A percentile compares a stretch with the other conserved stretches of the same genome.
These are phyloP conservation scores for Euphorbia pulcherrima DNA, from an alignment of 345 rosid genomes.

Conservation along the genomic window DNA sequence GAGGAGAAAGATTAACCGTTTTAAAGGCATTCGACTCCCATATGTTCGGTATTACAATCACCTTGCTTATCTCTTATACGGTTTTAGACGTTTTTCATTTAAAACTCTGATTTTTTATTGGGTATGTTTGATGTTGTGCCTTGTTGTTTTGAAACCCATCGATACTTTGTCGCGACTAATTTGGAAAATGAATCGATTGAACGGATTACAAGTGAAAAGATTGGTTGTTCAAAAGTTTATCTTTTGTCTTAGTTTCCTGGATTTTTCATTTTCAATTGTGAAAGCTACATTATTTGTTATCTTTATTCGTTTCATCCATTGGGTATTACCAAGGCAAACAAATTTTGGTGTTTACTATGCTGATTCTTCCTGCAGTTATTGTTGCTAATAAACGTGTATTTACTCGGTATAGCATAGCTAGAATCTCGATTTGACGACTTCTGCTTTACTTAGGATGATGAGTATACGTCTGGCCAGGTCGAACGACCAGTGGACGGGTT, in stretches of 20 bases:
- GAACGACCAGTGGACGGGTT: too few relatives aligned
- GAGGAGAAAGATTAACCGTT: slow-evolving; percentile 25
- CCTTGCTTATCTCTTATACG: slow-evolving; percentile 15
- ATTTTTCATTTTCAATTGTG: too few relatives aligned
- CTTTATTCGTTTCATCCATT: too few relatives aligned
- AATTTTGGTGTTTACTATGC: too few relatives aligned
- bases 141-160: slow-evolving; percentile 13
- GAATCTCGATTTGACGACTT: too few relatives aligned
- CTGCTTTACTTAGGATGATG: too few relatives aligned
- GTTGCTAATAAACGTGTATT: too few relatives aligned
- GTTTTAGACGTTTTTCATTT: slow-evolving; percentile 18
- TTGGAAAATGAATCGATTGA: slow-evolving; percentile 14
- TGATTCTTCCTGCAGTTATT: too few relatives aligned
- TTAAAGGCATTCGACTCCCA: neutral
- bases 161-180: slow-evolving; percentile 22
- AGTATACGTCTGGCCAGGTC: too few relatives aligned
- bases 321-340: too few relatives aligned
- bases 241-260: neutral
- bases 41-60: slow-evolving; percentile 9
- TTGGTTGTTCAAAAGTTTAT: slow-evolving; percentile 6
- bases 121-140: slow-evolving; percentile 25
- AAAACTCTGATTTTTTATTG: slow-evolving; percentile 20
- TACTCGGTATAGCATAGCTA: too few relatives aligned
- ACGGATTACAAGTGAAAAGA: slow-evolving; percentile 1
- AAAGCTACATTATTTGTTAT: too few relatives aligned